Evolutionary conservation across 139 green algal species (phyloP), one percentile per base, ranked within the genome.

Genomic region (Haematococcus lacustris): DNA sequence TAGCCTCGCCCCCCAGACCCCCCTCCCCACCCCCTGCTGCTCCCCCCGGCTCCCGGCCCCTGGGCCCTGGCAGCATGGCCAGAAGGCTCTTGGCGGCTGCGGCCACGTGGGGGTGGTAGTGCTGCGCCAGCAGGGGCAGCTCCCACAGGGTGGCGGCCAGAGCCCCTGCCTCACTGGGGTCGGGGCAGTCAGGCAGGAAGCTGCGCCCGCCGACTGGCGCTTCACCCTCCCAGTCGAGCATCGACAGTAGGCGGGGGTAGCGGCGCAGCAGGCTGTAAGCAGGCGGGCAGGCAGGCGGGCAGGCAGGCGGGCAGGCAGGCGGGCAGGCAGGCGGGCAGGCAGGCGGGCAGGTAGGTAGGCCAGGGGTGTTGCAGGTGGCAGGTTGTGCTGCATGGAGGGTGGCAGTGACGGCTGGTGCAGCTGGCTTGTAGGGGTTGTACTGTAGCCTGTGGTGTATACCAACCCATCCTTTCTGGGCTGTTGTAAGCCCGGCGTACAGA

Each of bases 181-280:
- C 85, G 0, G 61, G 7, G 26, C 72, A 80, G 70, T 67, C 51
- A 0, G 85, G 47, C 57, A 86, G 70, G 66, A 77, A 86, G 38
- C 67, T 28, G 2, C 77, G 66, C 39, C 82, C 75, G 2, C 82
- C 82, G 9, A 87, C 71, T 2, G 85, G 81, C 3, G 79, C 79
- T 34, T 81, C 89, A 7, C 80, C 78, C 51, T 93, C 90, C 66
- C 88, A 84, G 38, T 93, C 85, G 53, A 96, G 78, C 81, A 92
- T 76, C 68, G 67, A 67, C 28, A 78, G 53, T 53, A 96, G 83
- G 38, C 80, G 80, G 13, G 79, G 78, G 70, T 91, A 83, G 25
- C 79, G 70, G 37, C 76, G 74, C 23, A 90, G 32, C 28, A 87
- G 47, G 66, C 82, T 86, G 79, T 35, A 60, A 1, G 21, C 25